These are phyloP conservation scores for Conticribra weissflogii DNA, from an alignment of 108 stramenopile genomes.

Conservation along the genomic window DNA sequence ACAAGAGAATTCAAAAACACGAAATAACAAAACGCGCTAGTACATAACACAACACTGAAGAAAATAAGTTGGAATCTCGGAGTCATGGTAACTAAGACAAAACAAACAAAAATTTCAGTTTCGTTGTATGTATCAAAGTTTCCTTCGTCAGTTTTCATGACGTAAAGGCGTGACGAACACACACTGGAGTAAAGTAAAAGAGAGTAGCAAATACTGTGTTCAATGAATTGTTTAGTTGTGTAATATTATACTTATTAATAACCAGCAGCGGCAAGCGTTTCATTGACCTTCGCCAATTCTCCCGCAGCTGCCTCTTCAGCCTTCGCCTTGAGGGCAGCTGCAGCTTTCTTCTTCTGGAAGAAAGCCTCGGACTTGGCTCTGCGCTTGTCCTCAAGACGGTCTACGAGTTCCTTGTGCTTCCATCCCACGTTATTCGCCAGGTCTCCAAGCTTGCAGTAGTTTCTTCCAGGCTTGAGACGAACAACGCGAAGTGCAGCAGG, in stretches of 20 bases:
- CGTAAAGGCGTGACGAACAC: no score
- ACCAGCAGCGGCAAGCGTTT: conserved; percentile 82
- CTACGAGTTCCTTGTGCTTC: conserved; percentile 96
- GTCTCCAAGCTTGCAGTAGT: conserved; percentile 93
- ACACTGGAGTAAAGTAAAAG: no score
- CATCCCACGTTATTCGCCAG: conserved; percentile 96
- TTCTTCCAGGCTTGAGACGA: conserved; percentile 90
- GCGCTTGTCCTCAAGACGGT: conserved; percentile 92
- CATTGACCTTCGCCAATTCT: conserved; percentile 86
- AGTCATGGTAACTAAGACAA: no score
- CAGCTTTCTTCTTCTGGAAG: conserved; percentile 96
- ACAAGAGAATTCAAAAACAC: no score
- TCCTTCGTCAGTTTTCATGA: no score
- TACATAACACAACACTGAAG: no score
- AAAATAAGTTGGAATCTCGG: no score
- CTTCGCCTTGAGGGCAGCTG: conserved; percentile 67
- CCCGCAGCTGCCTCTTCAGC: conserved; percentile 76
- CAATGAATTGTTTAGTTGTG: no score
- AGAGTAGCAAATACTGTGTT: no score
- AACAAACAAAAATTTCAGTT: no score
- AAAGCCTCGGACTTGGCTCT: conserved; percentile 92
- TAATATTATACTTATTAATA: conserved; percentile 58
- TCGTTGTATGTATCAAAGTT: no score
- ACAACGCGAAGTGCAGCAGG: conserved; percentile 96
- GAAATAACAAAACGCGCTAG: no score